phyloP scores from a whole-genome alignment of 768 basidiomycete species.

The Podaxis sp. region DNA sequence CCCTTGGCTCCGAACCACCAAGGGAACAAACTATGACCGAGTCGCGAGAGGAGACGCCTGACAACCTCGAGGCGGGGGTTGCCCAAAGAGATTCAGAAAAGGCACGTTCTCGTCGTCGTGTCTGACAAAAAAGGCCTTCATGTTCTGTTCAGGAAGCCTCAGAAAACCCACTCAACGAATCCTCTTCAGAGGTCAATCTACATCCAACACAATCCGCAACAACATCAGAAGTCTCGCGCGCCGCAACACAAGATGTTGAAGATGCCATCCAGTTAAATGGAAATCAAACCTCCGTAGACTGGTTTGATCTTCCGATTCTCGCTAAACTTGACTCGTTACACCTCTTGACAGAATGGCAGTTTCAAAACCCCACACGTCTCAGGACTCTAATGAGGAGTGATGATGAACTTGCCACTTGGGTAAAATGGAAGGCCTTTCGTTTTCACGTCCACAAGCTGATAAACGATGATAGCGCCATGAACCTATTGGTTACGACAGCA shows the following conservation, averaged over 20 bases:
- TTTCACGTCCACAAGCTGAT: constrained; percentile 10
- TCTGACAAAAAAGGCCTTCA: background rate
- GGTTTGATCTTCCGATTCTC: constrained; percentile 70
- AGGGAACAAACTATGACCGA: constrained; percentile 14
- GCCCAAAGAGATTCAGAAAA: constrained; percentile 8
- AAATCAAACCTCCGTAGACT: constrained; percentile 48
- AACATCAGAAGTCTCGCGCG: constrained; percentile 6
- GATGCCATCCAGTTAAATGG: constrained; percentile 13
- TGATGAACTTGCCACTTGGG: constrained; percentile 79
- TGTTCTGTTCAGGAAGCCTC: background rate
- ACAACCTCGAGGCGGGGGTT: background rate
- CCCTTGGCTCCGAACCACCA: constrained; percentile 63
- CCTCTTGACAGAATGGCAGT: constrained; percentile 81
- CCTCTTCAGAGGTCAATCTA: background rate
- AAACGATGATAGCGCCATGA: constrained; percentile 62
- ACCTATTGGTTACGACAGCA: constrained; percentile 81
- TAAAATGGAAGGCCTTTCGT: constrained; percentile 30
- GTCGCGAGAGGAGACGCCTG: constrained; percentile 16
- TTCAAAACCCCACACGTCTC: constrained; percentile 71
- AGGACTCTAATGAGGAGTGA: constrained; percentile 75
- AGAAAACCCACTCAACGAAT: constrained; percentile 1
- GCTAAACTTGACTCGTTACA: constrained; percentile 75
- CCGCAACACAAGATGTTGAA: constrained; percentile 12
- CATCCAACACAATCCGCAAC: background rate
- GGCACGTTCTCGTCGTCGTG: background rate